Evolutionary conservation across 1,139 yeast species (phyloP).

Genomic region (Diutina neorugosa): DNA sequence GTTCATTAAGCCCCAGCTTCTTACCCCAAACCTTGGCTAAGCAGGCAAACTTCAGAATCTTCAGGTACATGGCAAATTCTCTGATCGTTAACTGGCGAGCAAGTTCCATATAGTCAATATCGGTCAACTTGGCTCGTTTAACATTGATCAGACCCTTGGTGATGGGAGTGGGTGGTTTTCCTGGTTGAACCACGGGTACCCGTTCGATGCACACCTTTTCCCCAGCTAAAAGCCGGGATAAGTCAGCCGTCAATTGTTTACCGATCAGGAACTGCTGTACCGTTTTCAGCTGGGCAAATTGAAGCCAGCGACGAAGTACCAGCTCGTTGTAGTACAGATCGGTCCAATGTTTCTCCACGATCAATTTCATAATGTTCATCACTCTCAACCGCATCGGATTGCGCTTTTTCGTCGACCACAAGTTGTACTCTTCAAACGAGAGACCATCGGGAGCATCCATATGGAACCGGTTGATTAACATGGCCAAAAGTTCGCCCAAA

Average conservation of each 20-base stretch:
- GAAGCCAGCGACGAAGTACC: slow-evolving; percentile 39
- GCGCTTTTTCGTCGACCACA: slow-evolving; percentile 69
- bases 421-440: slow-evolving; percentile 67
- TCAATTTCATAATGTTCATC: slow-evolving; percentile 54
- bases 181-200: neutral
- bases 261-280: slow-evolving; percentile 31
- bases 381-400: slow-evolving; percentile 59
- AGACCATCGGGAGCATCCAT: slow-evolving; percentile 82
- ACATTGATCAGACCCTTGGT: slow-evolving; percentile 19
- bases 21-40: slow-evolving; percentile 72
- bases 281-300: slow-evolving; percentile 40
- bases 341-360: slow-evolving; percentile 76
- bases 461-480: slow-evolving; percentile 55
- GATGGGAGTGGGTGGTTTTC: slow-evolving; percentile 32
- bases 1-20: slow-evolving; percentile 46
- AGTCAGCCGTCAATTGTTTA: slow-evolving; percentile 16
- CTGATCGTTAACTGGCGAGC: slow-evolving; percentile 80
- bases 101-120: slow-evolving; percentile 63
- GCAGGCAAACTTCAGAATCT: slow-evolving; percentile 65
- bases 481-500: slow-evolving; percentile 49
- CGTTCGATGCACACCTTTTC: slow-evolving; percentile 1
- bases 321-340: slow-evolving; percentile 41
- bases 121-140: slow-evolving; percentile 39
- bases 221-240: slow-evolving; percentile 19
- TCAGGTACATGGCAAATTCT: slow-evolving; percentile 58